phyloP scores from a whole-genome alignment of 805 yeast genomes.

The Candida insectalens region DNA sequence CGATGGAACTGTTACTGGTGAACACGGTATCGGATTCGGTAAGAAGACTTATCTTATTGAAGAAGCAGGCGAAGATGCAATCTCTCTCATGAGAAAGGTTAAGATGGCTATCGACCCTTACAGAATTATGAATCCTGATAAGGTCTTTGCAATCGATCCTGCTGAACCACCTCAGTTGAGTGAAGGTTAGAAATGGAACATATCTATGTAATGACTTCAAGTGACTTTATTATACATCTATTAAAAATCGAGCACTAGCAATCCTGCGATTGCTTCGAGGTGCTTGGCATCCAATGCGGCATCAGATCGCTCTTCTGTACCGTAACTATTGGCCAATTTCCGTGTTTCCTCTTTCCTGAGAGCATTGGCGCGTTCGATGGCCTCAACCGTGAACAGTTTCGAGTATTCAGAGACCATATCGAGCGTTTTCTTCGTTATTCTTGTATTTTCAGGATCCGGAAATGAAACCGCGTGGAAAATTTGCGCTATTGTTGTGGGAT shows the following conservation, averaged over 20 bases:
- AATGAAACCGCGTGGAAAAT: conserved; percentile 43
- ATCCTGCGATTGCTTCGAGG: conserved; percentile 45
- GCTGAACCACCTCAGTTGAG: conserved; percentile 18
- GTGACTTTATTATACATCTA: background rate
- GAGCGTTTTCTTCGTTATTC: conserved; percentile 38
- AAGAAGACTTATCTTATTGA: conserved; percentile 52
- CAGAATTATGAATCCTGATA: conserved; percentile 71
- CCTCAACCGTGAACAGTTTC: conserved; percentile 48
- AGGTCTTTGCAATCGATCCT: conserved; percentile 62
- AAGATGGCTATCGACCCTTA: conserved; percentile 71
- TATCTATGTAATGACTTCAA: no score
- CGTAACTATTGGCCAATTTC: background rate
- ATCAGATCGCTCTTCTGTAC: conserved; percentile 24
- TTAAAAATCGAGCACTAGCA: conserved; percentile 46
- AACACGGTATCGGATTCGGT: conserved; percentile 82
- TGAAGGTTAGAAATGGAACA: no score
- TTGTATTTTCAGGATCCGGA: conserved; percentile 30
- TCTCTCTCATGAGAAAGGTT: conserved; percentile 68
- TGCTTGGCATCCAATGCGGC: conserved; percentile 40
- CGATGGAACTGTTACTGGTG: conserved; percentile 87
- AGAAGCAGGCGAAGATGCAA: conserved; percentile 61
- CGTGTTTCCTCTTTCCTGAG: conserved; percentile 26
- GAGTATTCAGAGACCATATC: conserved; percentile 45
- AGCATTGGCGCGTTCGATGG: conserved; percentile 47
- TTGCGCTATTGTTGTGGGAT: conserved; percentile 34